Conservation (phyloP, 2,329 filamentous ascomycete genomes). For the Penicillium paneum region DNA sequence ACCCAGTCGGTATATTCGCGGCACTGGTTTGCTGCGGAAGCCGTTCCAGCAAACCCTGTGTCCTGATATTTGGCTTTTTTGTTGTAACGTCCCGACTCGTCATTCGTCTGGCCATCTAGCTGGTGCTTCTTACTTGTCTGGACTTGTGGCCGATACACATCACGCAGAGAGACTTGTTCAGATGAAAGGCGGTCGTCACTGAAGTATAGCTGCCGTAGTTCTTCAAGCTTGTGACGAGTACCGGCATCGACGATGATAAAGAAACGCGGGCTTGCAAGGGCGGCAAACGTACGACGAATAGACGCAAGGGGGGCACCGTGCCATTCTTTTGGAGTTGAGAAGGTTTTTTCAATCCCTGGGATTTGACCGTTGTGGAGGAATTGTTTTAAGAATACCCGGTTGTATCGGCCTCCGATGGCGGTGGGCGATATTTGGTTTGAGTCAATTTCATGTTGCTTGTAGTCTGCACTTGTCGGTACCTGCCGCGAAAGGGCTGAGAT, state of each 20-base stretch:
- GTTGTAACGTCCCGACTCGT: background rate
- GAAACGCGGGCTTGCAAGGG: background rate
- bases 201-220: background rate
- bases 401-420: background rate
- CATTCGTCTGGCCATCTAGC: background rate
- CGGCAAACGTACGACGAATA: background rate
- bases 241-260: background rate
- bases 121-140: background rate
- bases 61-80: background rate
- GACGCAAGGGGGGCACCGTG: background rate
- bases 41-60: background rate
- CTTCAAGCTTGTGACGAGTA: background rate
- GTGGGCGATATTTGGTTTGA: background rate
- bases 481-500: background rate
- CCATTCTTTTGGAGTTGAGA: background rate
- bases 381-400: background rate
- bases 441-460: background rate
- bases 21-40: background rate
- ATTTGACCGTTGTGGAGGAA: background rate
- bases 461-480: background rate
- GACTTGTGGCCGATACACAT: background rate
- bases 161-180: background rate
- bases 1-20: background rate
- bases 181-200: background rate
- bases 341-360: background rate